These are phyloP conservation scores for Arachnopeziza araneosa DNA, from an alignment of 2,329 filamentous ascomycete genomes.

Conservation along the genomic window DNA sequence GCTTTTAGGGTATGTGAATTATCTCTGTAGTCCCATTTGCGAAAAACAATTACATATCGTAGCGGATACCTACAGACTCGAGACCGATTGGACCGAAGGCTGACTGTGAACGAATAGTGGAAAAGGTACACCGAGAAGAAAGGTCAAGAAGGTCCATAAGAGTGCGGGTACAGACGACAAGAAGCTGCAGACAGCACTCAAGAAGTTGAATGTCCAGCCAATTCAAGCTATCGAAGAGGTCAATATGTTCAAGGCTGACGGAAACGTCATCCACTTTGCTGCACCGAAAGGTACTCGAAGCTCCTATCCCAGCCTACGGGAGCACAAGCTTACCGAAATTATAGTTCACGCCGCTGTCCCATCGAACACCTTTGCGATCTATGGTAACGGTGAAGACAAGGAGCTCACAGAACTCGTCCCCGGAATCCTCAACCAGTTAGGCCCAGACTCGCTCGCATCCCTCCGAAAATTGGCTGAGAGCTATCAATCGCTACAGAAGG, in stretches of 20 bases:
- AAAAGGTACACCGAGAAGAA: conserved; percentile 96
- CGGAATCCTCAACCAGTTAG: conserved; percentile 98
- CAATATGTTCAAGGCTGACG: conserved; percentile 99
- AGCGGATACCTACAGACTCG: not conserved
- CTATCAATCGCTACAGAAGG: conserved; percentile 99
- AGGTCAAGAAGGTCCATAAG: conserved; percentile 97
- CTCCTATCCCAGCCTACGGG: not conserved
- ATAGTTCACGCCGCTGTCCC: conserved; percentile 94
- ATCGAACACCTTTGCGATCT: conserved; percentile 99
- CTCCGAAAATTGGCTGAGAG: conserved; percentile 98
- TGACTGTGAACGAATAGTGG: conserved; percentile 47
- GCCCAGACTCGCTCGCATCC: conserved; percentile 93
- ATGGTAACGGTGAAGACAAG: conserved; percentile 98
- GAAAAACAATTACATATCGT: not conserved
- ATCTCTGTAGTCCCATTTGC: not conserved
- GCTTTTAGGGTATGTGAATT: not conserved
- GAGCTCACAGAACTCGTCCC: conserved; percentile 99
- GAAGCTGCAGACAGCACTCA: conserved; percentile 95
- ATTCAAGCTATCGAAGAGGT: conserved; percentile 99
- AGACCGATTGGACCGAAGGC: not conserved
- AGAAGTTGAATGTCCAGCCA: conserved; percentile 99
- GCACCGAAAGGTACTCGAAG: conserved; percentile 75
- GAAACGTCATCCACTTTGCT: conserved; percentile 99
- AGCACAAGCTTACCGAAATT: conserved; percentile 3
- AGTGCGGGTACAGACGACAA: conserved; percentile 95